Conservation (phyloP, 2,329 filamentous ascomycete genomes). For the Calonectria pteridis region DNA sequence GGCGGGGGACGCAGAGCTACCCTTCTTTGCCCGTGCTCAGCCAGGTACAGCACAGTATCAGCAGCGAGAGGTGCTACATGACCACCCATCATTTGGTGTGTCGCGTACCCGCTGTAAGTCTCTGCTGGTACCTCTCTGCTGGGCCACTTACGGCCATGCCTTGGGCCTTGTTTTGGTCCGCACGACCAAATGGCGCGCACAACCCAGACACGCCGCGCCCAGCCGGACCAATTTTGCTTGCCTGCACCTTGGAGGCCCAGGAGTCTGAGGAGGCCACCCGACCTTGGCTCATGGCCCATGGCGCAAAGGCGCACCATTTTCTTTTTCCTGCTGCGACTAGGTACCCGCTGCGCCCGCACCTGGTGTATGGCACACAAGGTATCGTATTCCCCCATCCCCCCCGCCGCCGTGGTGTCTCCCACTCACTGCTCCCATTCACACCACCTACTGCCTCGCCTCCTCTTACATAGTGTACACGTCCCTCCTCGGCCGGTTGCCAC, state of each 20-base stretch:
- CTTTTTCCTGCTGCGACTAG: constrained; percentile 9
- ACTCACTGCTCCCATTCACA: constrained; percentile 4
- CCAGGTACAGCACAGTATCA: constrained; percentile 56
- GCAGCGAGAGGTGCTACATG: constrained; percentile 48
- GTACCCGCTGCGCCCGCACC: constrained; percentile 44
- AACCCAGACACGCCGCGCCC: constrained; percentile 42
- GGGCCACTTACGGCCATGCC: constrained; percentile 43
- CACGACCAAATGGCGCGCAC: constrained; percentile 43
- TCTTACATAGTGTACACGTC: constrained; percentile 1
- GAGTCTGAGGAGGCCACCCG: constrained; percentile 20
- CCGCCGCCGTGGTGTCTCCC: background rate
- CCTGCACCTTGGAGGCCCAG: constrained; percentile 29
- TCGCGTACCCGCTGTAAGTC: constrained; percentile 53
- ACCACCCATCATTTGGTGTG: constrained; percentile 51
- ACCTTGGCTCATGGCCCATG: constrained; percentile 27
- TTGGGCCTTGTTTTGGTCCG: constrained; percentile 44
- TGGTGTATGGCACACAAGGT: constrained; percentile 43
- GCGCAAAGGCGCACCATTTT: constrained; percentile 33
- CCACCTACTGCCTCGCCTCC: background rate
- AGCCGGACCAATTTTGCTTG: constrained; percentile 41
- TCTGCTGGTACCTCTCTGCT: constrained; percentile 47
- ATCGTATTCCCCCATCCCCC: constrained; percentile 10
- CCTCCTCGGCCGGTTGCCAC: constrained; percentile 16
- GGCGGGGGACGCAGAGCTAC: constrained; percentile 49
- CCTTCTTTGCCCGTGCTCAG: constrained; percentile 38